phyloP scores from a whole-genome alignment of 2,329 filamentous ascomycete species.

The Zymoseptoria crescenta region DNA sequence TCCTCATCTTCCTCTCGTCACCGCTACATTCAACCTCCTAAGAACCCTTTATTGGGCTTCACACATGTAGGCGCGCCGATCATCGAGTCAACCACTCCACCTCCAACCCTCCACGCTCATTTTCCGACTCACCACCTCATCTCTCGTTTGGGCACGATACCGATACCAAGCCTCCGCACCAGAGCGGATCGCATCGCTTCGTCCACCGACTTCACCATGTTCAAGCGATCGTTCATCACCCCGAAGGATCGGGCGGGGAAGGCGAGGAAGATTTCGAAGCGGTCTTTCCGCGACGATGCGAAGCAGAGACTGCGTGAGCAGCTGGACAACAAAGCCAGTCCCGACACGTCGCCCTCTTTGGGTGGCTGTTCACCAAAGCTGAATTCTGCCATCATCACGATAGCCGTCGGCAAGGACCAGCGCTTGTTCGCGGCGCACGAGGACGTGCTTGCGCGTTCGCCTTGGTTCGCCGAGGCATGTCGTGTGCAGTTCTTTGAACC shows the following conservation, averaged over 20 bases:
- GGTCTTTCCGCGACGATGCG: conserved; percentile 66
- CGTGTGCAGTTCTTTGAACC: conserved; percentile 64
- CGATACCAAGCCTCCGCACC: background rate
- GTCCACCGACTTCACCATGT: conserved; percentile 54
- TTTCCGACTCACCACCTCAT: conserved; percentile 41
- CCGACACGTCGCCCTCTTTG: conserved; percentile 29
- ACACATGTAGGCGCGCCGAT: conserved; percentile 27
- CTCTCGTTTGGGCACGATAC: conserved; percentile 37
- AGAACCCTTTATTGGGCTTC: conserved; percentile 15
- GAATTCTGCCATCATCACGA: conserved; percentile 71
- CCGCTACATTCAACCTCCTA: conserved; percentile 26
- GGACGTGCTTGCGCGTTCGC: conserved; percentile 78
- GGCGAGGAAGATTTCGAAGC: conserved; percentile 69
- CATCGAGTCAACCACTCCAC: conserved; percentile 39
- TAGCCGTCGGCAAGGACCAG: conserved; percentile 75
- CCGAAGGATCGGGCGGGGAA: conserved; percentile 82
- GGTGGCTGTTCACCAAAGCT: conserved; percentile 40
- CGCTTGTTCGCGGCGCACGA: conserved; percentile 93
- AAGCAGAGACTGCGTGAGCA: conserved; percentile 86
- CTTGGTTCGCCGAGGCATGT: conserved; percentile 59
- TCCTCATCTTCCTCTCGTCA: conserved; percentile 18
- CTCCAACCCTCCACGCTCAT: conserved; percentile 33
- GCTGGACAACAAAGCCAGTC: conserved; percentile 52
- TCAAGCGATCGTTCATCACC: conserved; percentile 82
- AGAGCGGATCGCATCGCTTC: conserved; percentile 1